phyloP scores from a whole-genome alignment of 441 rosid species.

The Croton setiger region DNA sequence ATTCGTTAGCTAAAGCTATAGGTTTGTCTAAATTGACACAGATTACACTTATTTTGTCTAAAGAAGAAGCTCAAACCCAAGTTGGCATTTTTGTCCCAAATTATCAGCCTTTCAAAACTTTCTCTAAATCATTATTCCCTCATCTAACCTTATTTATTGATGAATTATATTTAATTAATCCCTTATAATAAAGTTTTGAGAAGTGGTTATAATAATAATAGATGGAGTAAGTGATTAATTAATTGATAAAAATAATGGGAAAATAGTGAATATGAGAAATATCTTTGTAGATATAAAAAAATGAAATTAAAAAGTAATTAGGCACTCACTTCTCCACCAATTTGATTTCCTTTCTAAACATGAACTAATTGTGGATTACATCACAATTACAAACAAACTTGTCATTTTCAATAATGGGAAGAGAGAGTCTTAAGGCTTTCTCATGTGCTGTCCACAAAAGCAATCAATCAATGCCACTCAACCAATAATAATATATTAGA shows the following conservation, averaged over 20 bases:
- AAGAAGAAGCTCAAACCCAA: no score
- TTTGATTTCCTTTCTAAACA: neutral
- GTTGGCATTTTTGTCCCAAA: no score
- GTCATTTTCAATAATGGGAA: constrained; percentile 31
- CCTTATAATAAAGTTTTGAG: no score
- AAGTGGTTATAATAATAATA: no score
- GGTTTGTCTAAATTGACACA: no score
- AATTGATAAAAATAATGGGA: neutral
- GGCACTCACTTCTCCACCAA: neutral
- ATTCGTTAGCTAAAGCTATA: no score
- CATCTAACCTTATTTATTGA: no score
- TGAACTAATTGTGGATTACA: constrained; percentile 12
- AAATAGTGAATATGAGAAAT: neutral
- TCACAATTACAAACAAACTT: constrained; percentile 22
- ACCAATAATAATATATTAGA: neutral
- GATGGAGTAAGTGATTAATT: no score
- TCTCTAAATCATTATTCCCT: no score
- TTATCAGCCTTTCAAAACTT: no score
- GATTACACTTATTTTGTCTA: no score
- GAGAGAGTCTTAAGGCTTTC: constrained; percentile 13
- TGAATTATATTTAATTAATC: no score
- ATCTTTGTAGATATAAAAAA: neutral
- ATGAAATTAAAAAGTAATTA: neutral
- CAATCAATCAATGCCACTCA: constrained; percentile 24
- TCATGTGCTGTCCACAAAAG: constrained; percentile 15